Evolutionary conservation across 1,284 basidiomycete genomes (phyloP), one percentile per base, ranked within the genome.

Genomic region (Ganoderma resinaceum): DNA sequence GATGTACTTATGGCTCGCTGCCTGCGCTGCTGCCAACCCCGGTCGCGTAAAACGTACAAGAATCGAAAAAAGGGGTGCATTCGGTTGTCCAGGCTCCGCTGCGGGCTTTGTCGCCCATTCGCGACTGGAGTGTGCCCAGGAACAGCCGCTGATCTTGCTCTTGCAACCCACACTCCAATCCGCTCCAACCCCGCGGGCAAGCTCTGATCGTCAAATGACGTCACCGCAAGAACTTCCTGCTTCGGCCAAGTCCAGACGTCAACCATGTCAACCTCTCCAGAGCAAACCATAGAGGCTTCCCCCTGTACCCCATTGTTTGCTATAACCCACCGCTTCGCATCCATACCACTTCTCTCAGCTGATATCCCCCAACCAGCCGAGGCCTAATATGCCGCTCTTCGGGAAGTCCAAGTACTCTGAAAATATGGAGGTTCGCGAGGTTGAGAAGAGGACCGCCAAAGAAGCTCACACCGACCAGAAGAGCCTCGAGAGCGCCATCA

Each of bases 381-480:
- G n/a, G n/a, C n/a, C 35, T n/a, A 55, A 55, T 68, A 78, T 75
- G 74, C 74, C 72, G 53, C 72, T 76, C 61, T 76, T 74, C 71
- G 73, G 70, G 65, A 67, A 68, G 18, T 16, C 23, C 49, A 76
- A 71, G 38, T 66, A 62, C 68, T 74, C 74, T 43, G 70, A 69
- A 59, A 73, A 77, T 68, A 69, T 76, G 7, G 75, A 79, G 43
- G 69, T 76, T 65, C 86, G 85, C 76, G 81, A 84, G 72, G 72
- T 85, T 58, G 86, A 88, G 74, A 85, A 85, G 67, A 76, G 79
- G 37, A 76, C 87, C 46, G 73, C 78, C 7, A 82, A 81, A 66
- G 86, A 88, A 70, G 81, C 82, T 16, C 83, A 82, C 69, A 75
- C 78, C 12, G 87, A 88, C 73, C 82, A 86, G 70, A 80, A 81